phyloP scores from a whole-genome alignment of 23 red algal genomes.

The Chondrus crispus region DNA sequence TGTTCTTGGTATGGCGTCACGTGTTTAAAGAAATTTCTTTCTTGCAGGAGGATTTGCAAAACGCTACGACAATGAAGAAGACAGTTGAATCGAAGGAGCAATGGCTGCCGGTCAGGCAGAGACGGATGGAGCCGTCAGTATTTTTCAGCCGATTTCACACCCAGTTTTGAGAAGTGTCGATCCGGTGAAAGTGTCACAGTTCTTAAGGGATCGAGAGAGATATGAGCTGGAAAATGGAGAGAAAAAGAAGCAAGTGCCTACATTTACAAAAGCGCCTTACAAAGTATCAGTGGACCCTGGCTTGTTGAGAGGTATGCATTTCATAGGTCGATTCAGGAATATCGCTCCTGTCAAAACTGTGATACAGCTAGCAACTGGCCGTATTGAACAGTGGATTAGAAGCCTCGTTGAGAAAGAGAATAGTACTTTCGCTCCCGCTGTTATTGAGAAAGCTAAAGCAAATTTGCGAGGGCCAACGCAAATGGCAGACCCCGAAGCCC shows the following conservation, averaged over 20 bases:
- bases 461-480: not conserved
- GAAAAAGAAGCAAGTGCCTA: not conserved
- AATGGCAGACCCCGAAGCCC: not conserved
- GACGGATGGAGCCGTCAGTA: too few relatives aligned
- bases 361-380: not conserved
- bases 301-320: not conserved
- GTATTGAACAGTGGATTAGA: slow-evolving; percentile 9
- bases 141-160: slow-evolving; percentile 1
- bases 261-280: not conserved
- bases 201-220: not conserved
- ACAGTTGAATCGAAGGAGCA: too few relatives aligned
- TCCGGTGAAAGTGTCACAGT: not conserved
- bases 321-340: not conserved
- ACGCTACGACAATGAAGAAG: too few relatives aligned
- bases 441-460: not conserved
- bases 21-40: too few relatives aligned
- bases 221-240: not conserved
- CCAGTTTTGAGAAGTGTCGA: not conserved
- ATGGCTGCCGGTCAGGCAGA: too few relatives aligned
- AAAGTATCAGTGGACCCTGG: not conserved
- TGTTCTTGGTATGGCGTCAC: too few relatives aligned
- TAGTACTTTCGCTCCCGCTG: not conserved
- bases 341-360: not conserved
- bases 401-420: not conserved
- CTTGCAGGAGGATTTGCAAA: too few relatives aligned